phyloP scores from a whole-genome alignment of 2,329 filamentous ascomycete species.

The Chrysoporthe austroafricana region DNA sequence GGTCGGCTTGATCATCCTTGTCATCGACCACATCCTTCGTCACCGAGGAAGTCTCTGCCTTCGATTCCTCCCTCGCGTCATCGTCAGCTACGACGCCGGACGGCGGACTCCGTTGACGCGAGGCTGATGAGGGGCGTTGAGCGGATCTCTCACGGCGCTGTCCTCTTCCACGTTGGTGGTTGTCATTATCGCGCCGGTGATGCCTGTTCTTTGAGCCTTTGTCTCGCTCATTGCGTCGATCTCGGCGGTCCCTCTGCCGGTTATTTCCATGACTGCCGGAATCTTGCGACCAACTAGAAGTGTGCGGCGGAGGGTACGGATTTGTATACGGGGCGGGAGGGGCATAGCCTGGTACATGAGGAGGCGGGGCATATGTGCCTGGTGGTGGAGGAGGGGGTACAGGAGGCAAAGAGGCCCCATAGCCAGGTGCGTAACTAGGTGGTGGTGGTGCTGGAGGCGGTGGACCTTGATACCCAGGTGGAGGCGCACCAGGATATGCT shows the following conservation, averaged over 20 bases:
- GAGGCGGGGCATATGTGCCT: constrained; percentile 14
- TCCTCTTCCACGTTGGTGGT: constrained; percentile 22
- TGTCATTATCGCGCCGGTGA: constrained; percentile 21
- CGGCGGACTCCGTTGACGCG: constrained; percentile 21
- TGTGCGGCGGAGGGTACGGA: constrained; percentile 21
- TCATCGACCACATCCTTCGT: not conserved
- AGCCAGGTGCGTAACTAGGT: constrained; percentile 15
- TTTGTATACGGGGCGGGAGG: constrained; percentile 12
- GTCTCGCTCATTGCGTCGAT: constrained; percentile 23
- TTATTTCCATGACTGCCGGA: constrained; percentile 5
- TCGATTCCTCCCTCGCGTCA: constrained; percentile 10
- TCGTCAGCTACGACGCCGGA: not conserved
- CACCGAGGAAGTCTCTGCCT: constrained; percentile 6
- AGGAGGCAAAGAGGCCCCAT: constrained; percentile 9
- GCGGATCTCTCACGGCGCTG: constrained; percentile 18
- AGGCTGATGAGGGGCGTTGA: constrained; percentile 16
- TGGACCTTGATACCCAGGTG: constrained; percentile 15
- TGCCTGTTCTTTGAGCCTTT: constrained; percentile 24
- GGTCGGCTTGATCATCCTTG: constrained; percentile 33
- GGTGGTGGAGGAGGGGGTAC: constrained; percentile 22
- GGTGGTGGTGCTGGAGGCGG: constrained; percentile 22
- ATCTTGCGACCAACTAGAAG: constrained; percentile 19
- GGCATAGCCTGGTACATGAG: constrained; percentile 16
- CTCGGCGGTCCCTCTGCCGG: constrained; percentile 23
- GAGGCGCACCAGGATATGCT: constrained; percentile 21